Conservation (phyloP, 83 land plant genomes). For the Diphasiastrum complanatum region DNA sequence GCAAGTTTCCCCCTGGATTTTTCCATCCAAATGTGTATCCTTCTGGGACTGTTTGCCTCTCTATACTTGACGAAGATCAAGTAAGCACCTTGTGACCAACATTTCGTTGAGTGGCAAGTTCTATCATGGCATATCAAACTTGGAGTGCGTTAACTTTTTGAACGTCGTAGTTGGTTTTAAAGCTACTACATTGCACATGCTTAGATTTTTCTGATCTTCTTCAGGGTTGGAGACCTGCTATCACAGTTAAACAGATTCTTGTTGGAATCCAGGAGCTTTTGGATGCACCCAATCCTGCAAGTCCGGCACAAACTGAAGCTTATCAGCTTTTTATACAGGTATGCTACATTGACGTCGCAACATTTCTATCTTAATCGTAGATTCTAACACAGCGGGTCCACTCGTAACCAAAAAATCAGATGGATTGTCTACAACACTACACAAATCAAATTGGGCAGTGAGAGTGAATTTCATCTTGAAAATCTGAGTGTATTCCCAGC, state of each 20-base stretch:
- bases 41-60: slow-evolving; percentile 82
- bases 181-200: background rate
- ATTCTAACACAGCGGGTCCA: no score
- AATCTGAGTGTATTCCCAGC: no score
- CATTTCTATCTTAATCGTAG: no score
- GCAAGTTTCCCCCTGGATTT: slow-evolving; percentile 70
- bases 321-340: slow-evolving; percentile 70
- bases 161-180: no score
- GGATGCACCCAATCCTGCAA: slow-evolving; percentile 68
- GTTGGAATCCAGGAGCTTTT: slow-evolving; percentile 75
- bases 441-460: no score
- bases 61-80: slow-evolving; percentile 81
- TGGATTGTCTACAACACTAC: no score
- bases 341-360: no score
- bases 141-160: background rate
- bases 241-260: slow-evolving; percentile 81
- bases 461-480: no score
- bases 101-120: background rate
- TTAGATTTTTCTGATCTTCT: slow-evolving; percentile 2
- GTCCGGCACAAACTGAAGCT: slow-evolving; percentile 69
- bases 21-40: slow-evolving; percentile 91
- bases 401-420: no score
- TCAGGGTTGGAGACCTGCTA: slow-evolving; percentile 90
- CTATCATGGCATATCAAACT: background rate
- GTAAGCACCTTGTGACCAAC: slow-evolving; percentile 34